Percentiles rank a stretch among this genome's conserved stretches.
Evolutionary conservation across 2,329 filamentous ascomycete genomes (phyloP).

Genomic region (Calonectria pseudoturangicola): DNA sequence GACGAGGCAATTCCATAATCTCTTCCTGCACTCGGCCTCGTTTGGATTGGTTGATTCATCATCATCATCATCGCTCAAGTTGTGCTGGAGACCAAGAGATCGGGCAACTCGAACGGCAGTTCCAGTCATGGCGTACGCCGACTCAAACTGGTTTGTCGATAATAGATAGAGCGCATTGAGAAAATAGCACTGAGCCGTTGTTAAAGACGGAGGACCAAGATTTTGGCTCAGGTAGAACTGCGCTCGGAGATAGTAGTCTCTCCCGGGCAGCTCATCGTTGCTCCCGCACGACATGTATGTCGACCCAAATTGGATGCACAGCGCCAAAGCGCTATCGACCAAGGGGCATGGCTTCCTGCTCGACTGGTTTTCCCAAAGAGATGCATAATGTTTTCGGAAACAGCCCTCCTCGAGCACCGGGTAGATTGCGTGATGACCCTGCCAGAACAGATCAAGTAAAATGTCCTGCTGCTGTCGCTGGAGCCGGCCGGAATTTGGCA

Average conservation of each 20-base stretch:
- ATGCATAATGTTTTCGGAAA: conserved; percentile 52
- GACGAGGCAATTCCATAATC: conserved; percentile 49
- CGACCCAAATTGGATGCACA: conserved; percentile 70
- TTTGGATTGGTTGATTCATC: neutral
- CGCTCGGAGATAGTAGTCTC: conserved; percentile 64
- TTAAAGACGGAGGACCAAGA: conserved; percentile 66
- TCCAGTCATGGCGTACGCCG: conserved; percentile 46
- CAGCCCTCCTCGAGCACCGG: conserved; percentile 58
- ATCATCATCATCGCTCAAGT: neutral
- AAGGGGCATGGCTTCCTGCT: conserved; percentile 67
- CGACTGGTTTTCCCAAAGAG: conserved; percentile 44
- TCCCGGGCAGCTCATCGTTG: conserved; percentile 63
- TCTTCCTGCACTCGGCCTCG: neutral
- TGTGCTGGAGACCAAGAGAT: conserved; percentile 46
- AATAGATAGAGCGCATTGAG: conserved; percentile 66
- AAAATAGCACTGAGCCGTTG: conserved; percentile 68
- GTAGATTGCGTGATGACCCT: conserved; percentile 64
- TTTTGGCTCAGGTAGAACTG: conserved; percentile 64
- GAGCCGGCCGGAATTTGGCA: conserved; percentile 48
- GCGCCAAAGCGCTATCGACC: conserved; percentile 70
- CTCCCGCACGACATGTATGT: conserved; percentile 47
- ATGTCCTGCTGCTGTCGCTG: conserved; percentile 66
- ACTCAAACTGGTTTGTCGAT: conserved; percentile 41
- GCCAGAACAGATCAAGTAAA: conserved; percentile 69
- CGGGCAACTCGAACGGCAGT: conserved; percentile 45